Evolutionary conservation across 139 green algal species (phyloP).

Genomic region (Chlorella sp.): DNA sequence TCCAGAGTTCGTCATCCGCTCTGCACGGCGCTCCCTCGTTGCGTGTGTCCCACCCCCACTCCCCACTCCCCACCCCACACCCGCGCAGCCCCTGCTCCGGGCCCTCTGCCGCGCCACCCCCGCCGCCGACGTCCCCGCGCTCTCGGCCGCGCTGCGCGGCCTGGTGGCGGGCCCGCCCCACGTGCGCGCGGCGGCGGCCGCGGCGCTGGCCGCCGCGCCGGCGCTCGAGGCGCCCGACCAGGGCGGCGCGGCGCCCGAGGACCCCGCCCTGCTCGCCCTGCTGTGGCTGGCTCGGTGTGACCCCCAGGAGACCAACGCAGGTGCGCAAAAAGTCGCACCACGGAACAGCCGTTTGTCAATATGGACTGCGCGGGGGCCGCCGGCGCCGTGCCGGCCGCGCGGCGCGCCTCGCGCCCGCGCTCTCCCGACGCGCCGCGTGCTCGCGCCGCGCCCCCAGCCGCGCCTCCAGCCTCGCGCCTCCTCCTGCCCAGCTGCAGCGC

Average conservation of each 20-base stretch:
- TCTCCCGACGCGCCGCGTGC: background rate
- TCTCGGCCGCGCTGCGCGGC: slow-evolving; percentile 56
- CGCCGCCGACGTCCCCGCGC: slow-evolving; percentile 49
- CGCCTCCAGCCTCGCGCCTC: background rate
- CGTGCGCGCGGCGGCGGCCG: slow-evolving; percentile 65
- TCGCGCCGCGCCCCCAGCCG: background rate
- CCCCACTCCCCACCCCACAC: background rate
- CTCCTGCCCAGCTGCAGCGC: background rate
- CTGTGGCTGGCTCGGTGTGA: slow-evolving; percentile 70
- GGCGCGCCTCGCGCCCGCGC: background rate
- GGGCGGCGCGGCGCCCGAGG: background rate
- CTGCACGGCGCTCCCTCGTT: no score
- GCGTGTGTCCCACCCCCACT: background rate
- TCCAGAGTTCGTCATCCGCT: no score
- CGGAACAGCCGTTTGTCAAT: no score
- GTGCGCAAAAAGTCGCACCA: no score
- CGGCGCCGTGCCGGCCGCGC: no score
- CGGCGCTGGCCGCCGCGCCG: slow-evolving; percentile 64
- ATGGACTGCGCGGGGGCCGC: no score
- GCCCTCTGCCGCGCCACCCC: slow-evolving; percentile 52
- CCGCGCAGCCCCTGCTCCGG: slow-evolving; percentile 69
- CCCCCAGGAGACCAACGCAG: slow-evolving; percentile 57
- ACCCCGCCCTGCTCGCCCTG: slow-evolving; percentile 35
- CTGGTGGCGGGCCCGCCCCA: slow-evolving; percentile 38
- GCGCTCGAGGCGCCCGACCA: slow-evolving; percentile 21